Evolutionary conservation across 2,329 filamentous ascomycete species (phyloP).

Genomic region (Penicillium sp.): DNA sequence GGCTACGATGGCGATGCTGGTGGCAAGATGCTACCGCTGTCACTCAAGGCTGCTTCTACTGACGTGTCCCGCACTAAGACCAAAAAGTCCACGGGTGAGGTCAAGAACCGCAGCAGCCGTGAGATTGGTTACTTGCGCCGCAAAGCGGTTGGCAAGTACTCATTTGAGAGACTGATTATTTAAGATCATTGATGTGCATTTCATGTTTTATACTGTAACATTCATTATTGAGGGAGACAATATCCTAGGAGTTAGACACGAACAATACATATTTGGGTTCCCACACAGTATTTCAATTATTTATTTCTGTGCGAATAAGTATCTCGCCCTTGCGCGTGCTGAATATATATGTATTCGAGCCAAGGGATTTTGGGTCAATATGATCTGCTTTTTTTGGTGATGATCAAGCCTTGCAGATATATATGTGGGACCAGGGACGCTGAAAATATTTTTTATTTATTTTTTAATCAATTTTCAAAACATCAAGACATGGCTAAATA

Average conservation of each 20-base stretch:
- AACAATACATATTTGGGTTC: slow-evolving; percentile 6
- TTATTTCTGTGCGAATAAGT: neutral
- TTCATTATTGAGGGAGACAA: slow-evolving; percentile 14
- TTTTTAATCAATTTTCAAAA: no score
- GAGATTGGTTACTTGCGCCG: slow-evolving; percentile 76
- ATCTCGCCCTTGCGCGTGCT: neutral
- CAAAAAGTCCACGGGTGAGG: slow-evolving; percentile 65
- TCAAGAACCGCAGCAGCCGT: slow-evolving; percentile 64
- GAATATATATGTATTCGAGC: neutral
- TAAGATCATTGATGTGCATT: slow-evolving; percentile 39
- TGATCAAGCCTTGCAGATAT: slow-evolving; percentile 6
- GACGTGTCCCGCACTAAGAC: slow-evolving; percentile 47
- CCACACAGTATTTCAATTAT: neutral
- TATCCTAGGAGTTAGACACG: slow-evolving; percentile 20
- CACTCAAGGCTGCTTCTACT: slow-evolving; percentile 59
- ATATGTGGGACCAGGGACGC: neutral
- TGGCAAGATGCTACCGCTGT: slow-evolving; percentile 63
- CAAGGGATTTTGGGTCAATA: neutral
- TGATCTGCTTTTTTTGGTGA: no score
- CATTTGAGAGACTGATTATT: slow-evolving; percentile 71
- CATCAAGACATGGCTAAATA: no score
- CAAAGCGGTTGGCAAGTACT: slow-evolving; percentile 78
- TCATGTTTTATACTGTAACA: slow-evolving; percentile 22
- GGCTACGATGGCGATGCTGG: slow-evolving; percentile 31
- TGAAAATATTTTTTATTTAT: neutral